Conservation (phyloP, 78 protist species). For the Cyanophora paradoxa region DNA sequence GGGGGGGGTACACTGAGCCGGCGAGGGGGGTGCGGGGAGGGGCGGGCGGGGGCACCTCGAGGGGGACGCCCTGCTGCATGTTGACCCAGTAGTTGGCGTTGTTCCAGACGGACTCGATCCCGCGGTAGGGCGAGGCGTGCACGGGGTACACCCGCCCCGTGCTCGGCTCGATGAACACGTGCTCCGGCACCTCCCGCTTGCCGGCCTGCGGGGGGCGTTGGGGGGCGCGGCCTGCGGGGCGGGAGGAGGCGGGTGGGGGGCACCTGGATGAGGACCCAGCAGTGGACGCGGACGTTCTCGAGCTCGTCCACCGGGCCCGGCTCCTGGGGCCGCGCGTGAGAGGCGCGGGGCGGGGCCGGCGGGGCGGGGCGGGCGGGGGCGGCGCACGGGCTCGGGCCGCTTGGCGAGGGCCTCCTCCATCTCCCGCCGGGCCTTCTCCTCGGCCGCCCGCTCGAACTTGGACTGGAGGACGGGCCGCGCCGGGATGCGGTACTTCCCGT, state of each 20-base stretch:
- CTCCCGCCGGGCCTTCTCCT: background rate
- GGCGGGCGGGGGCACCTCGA: no score
- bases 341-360: background rate
- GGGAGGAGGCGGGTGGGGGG: no score
- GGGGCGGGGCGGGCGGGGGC: background rate
- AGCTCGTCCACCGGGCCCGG: constrained; percentile 32
- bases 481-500: background rate
- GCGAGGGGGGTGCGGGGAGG: no score
- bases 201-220: no score
- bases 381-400: background rate
- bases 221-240: no score
- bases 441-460: background rate
- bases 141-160: constrained; percentile 26
- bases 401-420: background rate
- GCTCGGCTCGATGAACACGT: constrained; percentile 38
- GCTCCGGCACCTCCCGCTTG: background rate
- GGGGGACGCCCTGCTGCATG: constrained; percentile 17
- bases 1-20: no score
- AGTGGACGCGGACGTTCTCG: constrained; percentile 43
- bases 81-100: constrained; percentile 44
- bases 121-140: constrained; percentile 9
- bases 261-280: constrained; percentile 55
- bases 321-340: background rate
- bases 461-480: background rate
- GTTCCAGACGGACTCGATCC: constrained; percentile 53